A percentile compares a stretch with the other conserved stretches of the same genome.
Evolutionary conservation across 441 rosid genomes (phyloP).

Genomic region (Geranium incanum): DNA sequence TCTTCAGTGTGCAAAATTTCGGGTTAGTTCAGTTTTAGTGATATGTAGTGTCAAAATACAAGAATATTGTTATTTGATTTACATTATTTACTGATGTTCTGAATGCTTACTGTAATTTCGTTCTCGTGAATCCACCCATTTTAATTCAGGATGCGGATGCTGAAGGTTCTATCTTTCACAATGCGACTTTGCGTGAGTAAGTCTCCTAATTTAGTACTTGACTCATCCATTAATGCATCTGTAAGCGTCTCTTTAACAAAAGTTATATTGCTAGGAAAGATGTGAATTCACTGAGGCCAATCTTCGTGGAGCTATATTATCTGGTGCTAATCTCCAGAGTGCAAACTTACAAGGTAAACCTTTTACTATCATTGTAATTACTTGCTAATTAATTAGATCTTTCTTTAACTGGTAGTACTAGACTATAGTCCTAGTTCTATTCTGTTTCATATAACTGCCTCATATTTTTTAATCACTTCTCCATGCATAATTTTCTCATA

Average conservation of each 20-base stretch:
- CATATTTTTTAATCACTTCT: no score
- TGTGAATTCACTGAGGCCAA: slow-evolving; percentile 89
- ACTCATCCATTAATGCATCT: not conserved
- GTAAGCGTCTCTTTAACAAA: slow-evolving; percentile 19
- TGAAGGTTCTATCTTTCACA: slow-evolving; percentile 72
- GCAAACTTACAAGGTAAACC: slow-evolving; percentile 76
- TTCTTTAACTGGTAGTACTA: no score
- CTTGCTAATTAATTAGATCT: not conserved
- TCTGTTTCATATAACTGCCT: no score
- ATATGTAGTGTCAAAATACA: not conserved
- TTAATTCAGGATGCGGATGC: slow-evolving; percentile 68
- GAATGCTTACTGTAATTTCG: not conserved
- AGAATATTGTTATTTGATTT: not conserved
- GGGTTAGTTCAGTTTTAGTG: slow-evolving; percentile 37
- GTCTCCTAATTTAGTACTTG: slow-evolving; percentile 24
- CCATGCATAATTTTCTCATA: no score
- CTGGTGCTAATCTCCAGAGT: slow-evolving; percentile 88
- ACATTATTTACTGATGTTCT: not conserved
- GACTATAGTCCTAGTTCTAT: no score
- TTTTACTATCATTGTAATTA: not conserved
- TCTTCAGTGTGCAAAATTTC: slow-evolving; percentile 77
- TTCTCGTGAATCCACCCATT: slow-evolving; percentile 15
- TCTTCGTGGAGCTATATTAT: slow-evolving; percentile 79
- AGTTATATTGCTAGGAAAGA: slow-evolving; percentile 53
- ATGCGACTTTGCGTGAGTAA: slow-evolving; percentile 92